Conservation (phyloP, 2,329 filamentous ascomycete species). For the Cladosporium phlei region DNA sequence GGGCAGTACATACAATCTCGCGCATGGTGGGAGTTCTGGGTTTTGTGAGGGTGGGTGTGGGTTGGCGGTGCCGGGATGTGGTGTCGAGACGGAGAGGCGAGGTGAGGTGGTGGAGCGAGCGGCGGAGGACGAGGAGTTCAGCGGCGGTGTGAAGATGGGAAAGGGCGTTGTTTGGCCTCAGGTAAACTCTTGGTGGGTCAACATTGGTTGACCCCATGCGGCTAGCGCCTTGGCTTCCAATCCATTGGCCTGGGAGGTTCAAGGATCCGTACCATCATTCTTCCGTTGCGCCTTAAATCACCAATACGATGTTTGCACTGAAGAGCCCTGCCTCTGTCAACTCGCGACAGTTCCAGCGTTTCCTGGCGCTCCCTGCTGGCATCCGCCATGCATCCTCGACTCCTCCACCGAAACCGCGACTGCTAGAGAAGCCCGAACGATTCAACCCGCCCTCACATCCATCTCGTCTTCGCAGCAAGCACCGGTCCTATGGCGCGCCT, state of each 20-base stretch:
- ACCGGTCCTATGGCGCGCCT: slow-evolving; percentile 69
- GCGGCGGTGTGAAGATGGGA: too few species aligned
- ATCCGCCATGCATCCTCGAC: slow-evolving; percentile 29
- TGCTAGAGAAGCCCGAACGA: slow-evolving; percentile 79
- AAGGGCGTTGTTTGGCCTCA: neutral
- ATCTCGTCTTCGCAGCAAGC: slow-evolving; percentile 56
- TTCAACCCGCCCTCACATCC: slow-evolving; percentile 93
- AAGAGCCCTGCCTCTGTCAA: too few species aligned
- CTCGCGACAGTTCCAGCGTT: slow-evolving; percentile 23
- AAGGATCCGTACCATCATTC: too few species aligned
- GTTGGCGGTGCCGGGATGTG: slow-evolving; percentile 20
- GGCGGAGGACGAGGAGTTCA: slow-evolving; percentile 1
- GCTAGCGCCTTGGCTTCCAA: too few species aligned
- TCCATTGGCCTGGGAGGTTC: too few species aligned
- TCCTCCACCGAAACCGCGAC: slow-evolving; percentile 53
- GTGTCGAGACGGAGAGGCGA: slow-evolving; percentile 18
- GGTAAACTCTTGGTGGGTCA: too few species aligned
- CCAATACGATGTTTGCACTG: too few species aligned
- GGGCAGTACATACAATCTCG: slow-evolving; percentile 58
- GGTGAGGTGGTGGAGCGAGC: slow-evolving; percentile 13
- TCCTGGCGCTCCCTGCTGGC: slow-evolving; percentile 15
- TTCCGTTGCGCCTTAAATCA: neutral
- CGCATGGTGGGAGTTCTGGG: slow-evolving; percentile 50
- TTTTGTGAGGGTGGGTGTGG: slow-evolving; percentile 5
- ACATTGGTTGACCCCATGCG: too few species aligned